Conservation (phyloP, 805 yeast species). For the Saccharomycopsis amapae region DNA sequence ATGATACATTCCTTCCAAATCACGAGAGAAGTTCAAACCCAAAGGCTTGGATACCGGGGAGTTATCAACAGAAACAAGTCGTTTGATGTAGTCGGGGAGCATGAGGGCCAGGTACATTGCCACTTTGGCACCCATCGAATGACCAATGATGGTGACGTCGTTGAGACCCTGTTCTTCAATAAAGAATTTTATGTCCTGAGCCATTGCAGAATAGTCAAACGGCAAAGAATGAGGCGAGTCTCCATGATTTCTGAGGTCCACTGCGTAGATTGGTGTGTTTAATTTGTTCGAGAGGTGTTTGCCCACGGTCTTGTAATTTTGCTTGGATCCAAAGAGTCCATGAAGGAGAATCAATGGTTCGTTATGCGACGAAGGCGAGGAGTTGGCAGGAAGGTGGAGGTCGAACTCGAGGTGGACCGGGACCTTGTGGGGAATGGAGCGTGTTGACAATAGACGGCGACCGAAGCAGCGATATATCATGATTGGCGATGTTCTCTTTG, state of each 20-base stretch:
- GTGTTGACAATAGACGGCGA: too few relatives aligned
- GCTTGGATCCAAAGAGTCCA: slow-evolving; percentile 47
- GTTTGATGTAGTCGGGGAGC: slow-evolving; percentile 29
- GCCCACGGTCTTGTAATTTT: slow-evolving; percentile 37
- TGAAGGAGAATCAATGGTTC: slow-evolving; percentile 43
- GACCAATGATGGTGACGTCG: slow-evolving; percentile 39
- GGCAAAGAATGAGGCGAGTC: slow-evolving; percentile 38
- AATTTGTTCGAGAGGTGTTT: slow-evolving; percentile 30
- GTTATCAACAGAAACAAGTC: slow-evolving; percentile 43
- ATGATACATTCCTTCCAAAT: slow-evolving; percentile 35
- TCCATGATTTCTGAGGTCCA: slow-evolving; percentile 56
- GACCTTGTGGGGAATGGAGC: background rate
- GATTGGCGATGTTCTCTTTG: too few relatives aligned
- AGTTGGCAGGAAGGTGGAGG: slow-evolving; percentile 5
- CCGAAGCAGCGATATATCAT: too few relatives aligned
- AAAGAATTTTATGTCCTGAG: slow-evolving; percentile 36
- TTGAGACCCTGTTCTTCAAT: slow-evolving; percentile 28
- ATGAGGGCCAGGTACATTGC: slow-evolving; percentile 40
- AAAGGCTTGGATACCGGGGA: slow-evolving; percentile 36
- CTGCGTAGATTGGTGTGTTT: slow-evolving; percentile 32
- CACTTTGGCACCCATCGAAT: slow-evolving; percentile 57
- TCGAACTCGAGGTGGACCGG: slow-evolving; percentile 19
- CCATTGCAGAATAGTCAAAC: slow-evolving; percentile 37
- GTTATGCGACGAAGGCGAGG: slow-evolving; percentile 13
- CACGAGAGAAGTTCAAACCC: slow-evolving; percentile 30